A percentile compares a stretch with the other conserved stretches of the same genome.
Evolutionary conservation across 345 rosid genomes (phyloP).

Genomic region (Boechera divaricarpa): DNA sequence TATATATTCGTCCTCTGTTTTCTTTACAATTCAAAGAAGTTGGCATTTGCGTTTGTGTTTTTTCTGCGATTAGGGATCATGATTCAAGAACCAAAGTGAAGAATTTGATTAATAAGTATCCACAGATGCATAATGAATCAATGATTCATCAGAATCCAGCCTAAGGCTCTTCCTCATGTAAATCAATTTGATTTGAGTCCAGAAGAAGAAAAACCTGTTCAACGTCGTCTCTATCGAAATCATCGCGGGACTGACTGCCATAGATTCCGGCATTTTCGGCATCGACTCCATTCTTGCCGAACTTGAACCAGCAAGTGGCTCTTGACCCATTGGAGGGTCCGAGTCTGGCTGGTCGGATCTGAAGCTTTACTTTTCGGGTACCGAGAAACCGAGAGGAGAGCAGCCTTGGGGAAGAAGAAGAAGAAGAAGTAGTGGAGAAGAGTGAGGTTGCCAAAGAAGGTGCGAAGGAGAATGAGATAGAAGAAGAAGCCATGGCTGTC

Average conservation of each 20-base stretch:
- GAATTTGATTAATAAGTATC: not conserved
- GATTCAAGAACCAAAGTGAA: not conserved
- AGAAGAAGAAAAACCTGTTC: conserved; percentile 74
- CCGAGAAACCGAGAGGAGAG: conserved; percentile 64
- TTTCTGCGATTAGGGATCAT: not conserved
- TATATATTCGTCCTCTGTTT: not conserved
- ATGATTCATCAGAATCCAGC: not conserved
- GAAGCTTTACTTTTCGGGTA: conserved; percentile 30
- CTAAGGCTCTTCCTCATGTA: not conserved
- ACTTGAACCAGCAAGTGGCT: conserved; percentile 82
- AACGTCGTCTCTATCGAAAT: conserved; percentile 92
- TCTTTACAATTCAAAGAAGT: not conserved
- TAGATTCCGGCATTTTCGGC: conserved; percentile 96
- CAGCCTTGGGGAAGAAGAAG: conserved; percentile 43
- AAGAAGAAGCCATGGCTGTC: conserved; percentile 51
- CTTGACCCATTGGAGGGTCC: conserved; percentile 79
- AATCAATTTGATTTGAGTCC: not conserved
- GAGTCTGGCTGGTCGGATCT: conserved; percentile 44
- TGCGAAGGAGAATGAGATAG: conserved; percentile 45
- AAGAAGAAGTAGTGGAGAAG: conserved; percentile 43
- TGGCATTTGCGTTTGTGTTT: not conserved
- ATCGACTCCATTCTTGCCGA: conserved; percentile 86
- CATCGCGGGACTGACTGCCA: conserved; percentile 88
- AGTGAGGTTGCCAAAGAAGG: conserved; percentile 35
- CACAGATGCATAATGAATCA: not conserved